Percentiles rank a stretch among this genome's conserved stretches.
These are phyloP conservation scores for Beta corolliflora DNA, from an alignment of 179 eudicot genomes.

Conservation along the genomic window DNA sequence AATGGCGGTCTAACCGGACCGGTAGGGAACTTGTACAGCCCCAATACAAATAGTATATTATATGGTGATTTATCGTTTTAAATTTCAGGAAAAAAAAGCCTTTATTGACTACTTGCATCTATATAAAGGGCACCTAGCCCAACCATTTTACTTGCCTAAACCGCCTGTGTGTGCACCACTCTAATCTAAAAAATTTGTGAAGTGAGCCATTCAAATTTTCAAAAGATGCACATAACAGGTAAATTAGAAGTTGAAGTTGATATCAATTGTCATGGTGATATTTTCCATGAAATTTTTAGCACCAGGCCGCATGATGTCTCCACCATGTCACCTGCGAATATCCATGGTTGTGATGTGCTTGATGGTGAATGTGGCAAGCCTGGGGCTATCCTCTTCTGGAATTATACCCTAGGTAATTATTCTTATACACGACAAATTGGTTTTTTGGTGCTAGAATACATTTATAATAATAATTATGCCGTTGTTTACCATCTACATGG, in stretches of 20 bases:
- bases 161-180: not conserved
- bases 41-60: no score
- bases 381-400: not conserved
- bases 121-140: not conserved
- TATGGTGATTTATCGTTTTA: no score
- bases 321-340: not conserved
- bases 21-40: no score
- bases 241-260: constrained; percentile 15
- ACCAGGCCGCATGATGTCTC: not conserved
- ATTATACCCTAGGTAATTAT: constrained; percentile 10
- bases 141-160: not conserved
- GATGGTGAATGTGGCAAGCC: constrained; percentile 16
- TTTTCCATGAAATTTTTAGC: constrained; percentile 14
- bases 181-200: not conserved
- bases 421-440: not conserved
- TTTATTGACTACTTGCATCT: not conserved
- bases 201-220: not conserved
- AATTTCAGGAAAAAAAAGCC: no score
- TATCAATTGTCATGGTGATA: constrained; percentile 6
- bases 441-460: not conserved
- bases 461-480: not conserved
- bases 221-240: not conserved
- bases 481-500: not conserved
- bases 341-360: constrained; percentile 13
- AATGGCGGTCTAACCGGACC: no score